Evolutionary conservation across 805 yeast species (phyloP).

Genomic region (Saccharomycopsis lassenensis): DNA sequence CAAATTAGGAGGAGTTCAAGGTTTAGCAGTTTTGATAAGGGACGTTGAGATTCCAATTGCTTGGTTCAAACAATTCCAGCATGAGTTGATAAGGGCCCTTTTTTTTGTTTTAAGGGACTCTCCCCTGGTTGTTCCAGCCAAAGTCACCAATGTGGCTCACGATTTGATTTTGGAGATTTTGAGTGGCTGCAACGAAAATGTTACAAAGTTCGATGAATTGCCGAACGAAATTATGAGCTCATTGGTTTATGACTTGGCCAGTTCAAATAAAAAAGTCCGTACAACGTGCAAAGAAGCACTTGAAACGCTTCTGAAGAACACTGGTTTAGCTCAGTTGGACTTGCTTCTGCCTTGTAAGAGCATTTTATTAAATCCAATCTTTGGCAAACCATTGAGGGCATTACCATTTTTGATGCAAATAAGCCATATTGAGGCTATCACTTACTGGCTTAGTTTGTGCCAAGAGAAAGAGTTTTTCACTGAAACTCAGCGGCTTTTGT

Average conservation of each 20-base stretch:
- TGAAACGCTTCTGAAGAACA: constrained; percentile 53
- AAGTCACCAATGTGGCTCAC: constrained; percentile 63
- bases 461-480: constrained; percentile 81
- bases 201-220: constrained; percentile 49
- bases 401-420: constrained; percentile 98
- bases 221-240: constrained; percentile 73
- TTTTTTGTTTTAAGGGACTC: constrained; percentile 87
- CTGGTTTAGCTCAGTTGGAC: constrained; percentile 57
- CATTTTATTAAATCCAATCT: constrained; percentile 80
- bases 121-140: constrained; percentile 76
- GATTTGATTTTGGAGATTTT: constrained; percentile 54
- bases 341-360: constrained; percentile 78
- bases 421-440: constrained; percentile 95
- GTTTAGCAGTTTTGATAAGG: constrained; percentile 61
- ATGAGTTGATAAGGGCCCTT: constrained; percentile 77
- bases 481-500: constrained; percentile 70
- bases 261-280: constrained; percentile 75
- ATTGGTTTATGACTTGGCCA: constrained; percentile 84
- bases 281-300: constrained; percentile 70
- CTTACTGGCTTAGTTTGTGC: constrained; percentile 71
- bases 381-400: constrained; percentile 94
- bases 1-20: constrained; percentile 83
- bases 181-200: constrained; percentile 50
- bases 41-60: constrained; percentile 56
- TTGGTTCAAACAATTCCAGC: constrained; percentile 70